Conservation (phyloP, 2,329 filamentous ascomycete genomes). For the Xylariaceae sp. region DNA sequence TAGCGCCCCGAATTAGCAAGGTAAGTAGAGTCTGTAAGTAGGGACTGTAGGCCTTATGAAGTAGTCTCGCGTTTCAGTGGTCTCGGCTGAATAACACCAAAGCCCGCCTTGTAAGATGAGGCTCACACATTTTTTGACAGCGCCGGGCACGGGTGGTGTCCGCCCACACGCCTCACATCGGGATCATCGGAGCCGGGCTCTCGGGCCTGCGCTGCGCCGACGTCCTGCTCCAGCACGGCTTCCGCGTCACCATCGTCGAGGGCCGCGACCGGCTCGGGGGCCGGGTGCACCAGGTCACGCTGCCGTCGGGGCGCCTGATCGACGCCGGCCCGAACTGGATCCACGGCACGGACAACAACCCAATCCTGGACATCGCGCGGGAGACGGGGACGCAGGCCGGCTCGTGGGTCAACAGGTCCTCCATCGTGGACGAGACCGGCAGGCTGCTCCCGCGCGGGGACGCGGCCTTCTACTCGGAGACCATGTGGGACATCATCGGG, state of each 20-base stretch:
- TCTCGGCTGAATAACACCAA: no score
- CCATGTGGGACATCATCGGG: slow-evolving; percentile 62
- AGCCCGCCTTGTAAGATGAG: slow-evolving; percentile 10
- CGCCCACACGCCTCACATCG: slow-evolving; percentile 44
- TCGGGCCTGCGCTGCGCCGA: slow-evolving; percentile 66
- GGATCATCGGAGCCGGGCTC: slow-evolving; percentile 63
- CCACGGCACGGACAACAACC: slow-evolving; percentile 64
- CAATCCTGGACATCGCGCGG: slow-evolving; percentile 59
- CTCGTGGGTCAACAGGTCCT: slow-evolving; percentile 43
- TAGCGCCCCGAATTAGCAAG: slow-evolving; percentile 27
- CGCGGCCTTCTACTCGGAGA: slow-evolving; percentile 38
- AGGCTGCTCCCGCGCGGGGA: slow-evolving; percentile 38
- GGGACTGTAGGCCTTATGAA: no score
- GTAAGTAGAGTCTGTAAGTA: no score
- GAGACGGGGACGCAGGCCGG: slow-evolving; percentile 46
- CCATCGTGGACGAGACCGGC: slow-evolving; percentile 51
- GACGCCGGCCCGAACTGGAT: slow-evolving; percentile 73
- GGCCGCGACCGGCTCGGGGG: slow-evolving; percentile 61
- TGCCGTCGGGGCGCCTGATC: slow-evolving; percentile 38
- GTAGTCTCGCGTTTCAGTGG: no score
- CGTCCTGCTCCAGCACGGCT: slow-evolving; percentile 55
- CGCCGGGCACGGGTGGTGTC: slow-evolving; percentile 18
- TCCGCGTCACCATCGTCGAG: slow-evolving; percentile 62
- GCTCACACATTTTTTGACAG: slow-evolving; percentile 17
- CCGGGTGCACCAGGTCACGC: slow-evolving; percentile 45